Evolutionary conservation across 2,329 filamentous ascomycete species (phyloP), one percentile per base, ranked within the genome.

Genomic region (Simplicillium aogashimaense): DNA sequence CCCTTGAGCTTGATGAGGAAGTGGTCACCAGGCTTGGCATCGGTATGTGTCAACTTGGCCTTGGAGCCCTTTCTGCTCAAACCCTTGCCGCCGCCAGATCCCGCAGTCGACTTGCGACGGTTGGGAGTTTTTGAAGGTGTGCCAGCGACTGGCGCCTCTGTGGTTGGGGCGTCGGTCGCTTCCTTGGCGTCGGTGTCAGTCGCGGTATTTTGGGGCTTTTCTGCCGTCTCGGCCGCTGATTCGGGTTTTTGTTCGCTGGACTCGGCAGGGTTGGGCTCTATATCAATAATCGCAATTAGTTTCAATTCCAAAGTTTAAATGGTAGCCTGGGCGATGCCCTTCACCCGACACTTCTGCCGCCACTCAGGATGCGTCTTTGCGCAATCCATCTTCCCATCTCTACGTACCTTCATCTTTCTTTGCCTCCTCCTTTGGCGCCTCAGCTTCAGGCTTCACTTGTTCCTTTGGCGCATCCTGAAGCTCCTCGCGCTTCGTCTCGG

Each of bases 1-100:
- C 90, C 92, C 71, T 94, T 95, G 62, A 98, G 80, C 61, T 89
- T 86, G 48, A 94, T 87, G 56, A 94, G 81, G 65, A 84, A 97
- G 64, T 89, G 84, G 53, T 97, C 83, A 50, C 94, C 92, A 4
- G 92, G 86, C 67, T 94, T 74, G 47, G 86, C 89, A 57, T 95
- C 78, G 39, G 86, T 72, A 51, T 87, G 76, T 35, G 74, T 74
- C 47, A 84, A 70, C 56, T 81, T 81, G 46, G 74, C 72, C 64
- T 81, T 81, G 36, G 85, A 89, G 57, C 80, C 84, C 71, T 92
- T 95, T 68, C 83, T 86, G 68, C 79, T 92, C 46, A 88, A 70
- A 60, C 89, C 89, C 70, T 88, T 89, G 52, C 64, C 69, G 64
- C 85, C 88, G 61, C 78, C 69, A 48, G 83, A 61, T 16, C 82